Evolutionary conservation across 495 filamentous ascomycete genomes (phyloP).

Genomic region (Penicillium antarcticum): DNA sequence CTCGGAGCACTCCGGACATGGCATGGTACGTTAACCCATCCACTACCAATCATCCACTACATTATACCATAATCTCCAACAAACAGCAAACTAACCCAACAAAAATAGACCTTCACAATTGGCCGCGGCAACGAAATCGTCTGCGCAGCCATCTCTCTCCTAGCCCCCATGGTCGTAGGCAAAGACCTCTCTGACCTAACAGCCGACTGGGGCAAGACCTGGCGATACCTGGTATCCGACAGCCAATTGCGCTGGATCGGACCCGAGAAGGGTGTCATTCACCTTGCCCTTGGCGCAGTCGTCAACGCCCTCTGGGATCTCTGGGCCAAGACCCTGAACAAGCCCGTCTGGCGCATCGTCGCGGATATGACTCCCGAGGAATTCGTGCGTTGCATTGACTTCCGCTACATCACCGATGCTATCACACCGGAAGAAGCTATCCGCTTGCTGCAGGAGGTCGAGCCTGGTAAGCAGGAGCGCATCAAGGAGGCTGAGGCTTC

Average conservation of each 20-base stretch:
- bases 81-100: background rate
- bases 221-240: conserved; percentile 88
- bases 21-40: conserved; percentile 61
- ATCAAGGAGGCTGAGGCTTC: conserved; percentile 66
- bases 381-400: conserved; percentile 84
- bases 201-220: conserved; percentile 80
- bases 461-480: conserved; percentile 61
- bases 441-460: conserved; percentile 59
- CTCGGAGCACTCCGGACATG: conserved; percentile 69
- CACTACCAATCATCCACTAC: no score
- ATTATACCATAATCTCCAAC: background rate
- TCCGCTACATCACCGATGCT: conserved; percentile 92
- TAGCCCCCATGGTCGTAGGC: conserved; percentile 68
- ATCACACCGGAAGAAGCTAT: conserved; percentile 83
- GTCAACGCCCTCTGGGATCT: conserved; percentile 96
- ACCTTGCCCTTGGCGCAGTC: conserved; percentile 84
- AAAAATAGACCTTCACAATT: conserved; percentile 84
- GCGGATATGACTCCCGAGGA: conserved; percentile 87
- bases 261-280: conserved; percentile 92
- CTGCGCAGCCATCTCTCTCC: conserved; percentile 74
- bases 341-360: conserved; percentile 88
- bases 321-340: conserved; percentile 81
- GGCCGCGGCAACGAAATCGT: conserved; percentile 95
- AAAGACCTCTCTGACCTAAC: conserved; percentile 74
- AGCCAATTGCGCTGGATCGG: conserved; percentile 92